Evolutionary conservation across 805 yeast species (phyloP).

Genomic region (Candida tibetensis): DNA sequence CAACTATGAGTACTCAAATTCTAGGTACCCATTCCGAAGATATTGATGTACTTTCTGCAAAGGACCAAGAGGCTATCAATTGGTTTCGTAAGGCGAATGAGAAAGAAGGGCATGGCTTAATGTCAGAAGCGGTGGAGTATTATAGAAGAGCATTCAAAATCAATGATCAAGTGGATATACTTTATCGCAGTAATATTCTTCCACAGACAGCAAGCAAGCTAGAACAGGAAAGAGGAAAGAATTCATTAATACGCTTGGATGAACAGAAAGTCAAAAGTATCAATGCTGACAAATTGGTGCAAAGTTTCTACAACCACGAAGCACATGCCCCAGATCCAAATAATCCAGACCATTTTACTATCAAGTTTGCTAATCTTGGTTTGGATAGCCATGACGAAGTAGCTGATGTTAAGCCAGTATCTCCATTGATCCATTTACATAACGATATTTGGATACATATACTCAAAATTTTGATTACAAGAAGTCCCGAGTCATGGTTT

Average conservation of each 20-base stretch:
- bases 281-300: conserved; percentile 40
- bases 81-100: conserved; percentile 68
- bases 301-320: conserved; percentile 30
- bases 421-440: conserved; percentile 41
- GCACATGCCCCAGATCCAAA: conserved; percentile 27
- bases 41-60: background rate
- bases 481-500: conserved; percentile 65
- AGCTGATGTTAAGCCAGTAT: conserved; percentile 25
- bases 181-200: conserved; percentile 57
- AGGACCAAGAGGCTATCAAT: conserved; percentile 48
- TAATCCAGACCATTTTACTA: conserved; percentile 18
- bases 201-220: conserved; percentile 36
- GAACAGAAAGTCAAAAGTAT: conserved; percentile 36
- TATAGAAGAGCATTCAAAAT: conserved; percentile 71
- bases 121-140: conserved; percentile 76
- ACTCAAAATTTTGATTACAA: conserved; percentile 43
- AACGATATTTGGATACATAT: conserved; percentile 57
- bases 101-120: conserved; percentile 68
- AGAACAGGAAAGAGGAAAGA: conserved; percentile 26
- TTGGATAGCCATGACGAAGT: conserved; percentile 18
- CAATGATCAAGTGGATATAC: conserved; percentile 58
- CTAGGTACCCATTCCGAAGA: background rate
- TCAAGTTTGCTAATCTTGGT: conserved; percentile 26
- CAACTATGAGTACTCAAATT: background rate
- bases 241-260: conserved; percentile 30